These are phyloP conservation scores for Annulohypoxylon nitens DNA, from an alignment of 495 filamentous ascomycete species.

Conservation along the genomic window DNA sequence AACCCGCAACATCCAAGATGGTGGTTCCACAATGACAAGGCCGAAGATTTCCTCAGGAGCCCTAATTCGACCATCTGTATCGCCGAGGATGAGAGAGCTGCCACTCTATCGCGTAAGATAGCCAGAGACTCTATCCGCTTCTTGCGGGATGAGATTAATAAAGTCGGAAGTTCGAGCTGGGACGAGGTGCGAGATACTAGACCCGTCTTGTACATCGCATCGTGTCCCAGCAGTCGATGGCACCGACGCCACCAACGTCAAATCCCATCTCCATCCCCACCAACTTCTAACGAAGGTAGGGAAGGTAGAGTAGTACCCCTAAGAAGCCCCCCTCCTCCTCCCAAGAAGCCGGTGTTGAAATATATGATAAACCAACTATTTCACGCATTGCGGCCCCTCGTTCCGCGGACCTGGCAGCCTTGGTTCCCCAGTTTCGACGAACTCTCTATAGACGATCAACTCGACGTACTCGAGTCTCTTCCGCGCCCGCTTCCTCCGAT, in stretches of 20 bases:
- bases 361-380: neutral
- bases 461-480: constrained; percentile 14
- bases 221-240: neutral
- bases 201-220: constrained; percentile 16
- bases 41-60: constrained; percentile 2
- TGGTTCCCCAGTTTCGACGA: neutral
- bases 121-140: constrained; percentile 14
- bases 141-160: neutral
- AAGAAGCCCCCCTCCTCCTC: neutral
- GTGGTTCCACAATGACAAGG: constrained; percentile 4
- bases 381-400: neutral
- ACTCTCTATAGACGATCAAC: constrained; percentile 1
- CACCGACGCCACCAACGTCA: neutral
- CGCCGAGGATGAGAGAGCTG: neutral
- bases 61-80: neutral
- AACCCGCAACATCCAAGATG: neutral
- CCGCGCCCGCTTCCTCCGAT: neutral
- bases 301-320: neutral
- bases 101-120: neutral
- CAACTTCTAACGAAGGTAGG: neutral
- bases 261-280: neutral
- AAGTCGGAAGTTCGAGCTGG: neutral
- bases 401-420: constrained; percentile 15
- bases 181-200: neutral
- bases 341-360: neutral